Evolutionary conservation across 2,329 filamentous ascomycete genomes (phyloP).

Genomic region (Penicillium concentricum): DNA sequence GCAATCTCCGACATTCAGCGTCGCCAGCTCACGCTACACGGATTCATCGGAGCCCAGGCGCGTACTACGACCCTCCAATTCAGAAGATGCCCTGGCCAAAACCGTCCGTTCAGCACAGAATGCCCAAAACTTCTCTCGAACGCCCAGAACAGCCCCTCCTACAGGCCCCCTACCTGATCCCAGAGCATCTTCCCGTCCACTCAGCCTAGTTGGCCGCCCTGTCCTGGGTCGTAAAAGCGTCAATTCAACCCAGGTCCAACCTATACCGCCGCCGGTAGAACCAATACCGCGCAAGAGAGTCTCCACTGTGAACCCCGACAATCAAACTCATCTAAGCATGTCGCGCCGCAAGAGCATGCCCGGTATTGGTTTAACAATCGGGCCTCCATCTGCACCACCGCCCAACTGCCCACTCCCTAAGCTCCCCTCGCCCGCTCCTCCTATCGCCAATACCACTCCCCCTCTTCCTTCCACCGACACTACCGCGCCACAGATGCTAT

Average conservation of each 20-base stretch:
- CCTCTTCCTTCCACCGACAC: background rate
- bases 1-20: conserved; percentile 32
- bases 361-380: conserved; percentile 31
- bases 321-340: conserved; percentile 16
- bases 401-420: conserved; percentile 36
- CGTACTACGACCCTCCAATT: conserved; percentile 29
- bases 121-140: conserved; percentile 16
- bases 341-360: conserved; percentile 36
- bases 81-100: conserved; percentile 29
- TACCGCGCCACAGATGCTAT: conserved; percentile 10
- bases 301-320: conserved; percentile 12
- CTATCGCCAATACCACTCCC: conserved; percentile 9
- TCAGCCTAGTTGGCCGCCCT: conserved; percentile 21
- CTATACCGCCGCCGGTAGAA: conserved; percentile 5
- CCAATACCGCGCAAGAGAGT: conserved; percentile 15
- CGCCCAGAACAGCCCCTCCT: conserved; percentile 8
- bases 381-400: conserved; percentile 33
- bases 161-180: conserved; percentile 14
- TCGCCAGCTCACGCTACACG: conserved; percentile 22
- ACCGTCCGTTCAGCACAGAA: conserved; percentile 14
- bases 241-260: conserved; percentile 6
- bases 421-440: conserved; percentile 29
- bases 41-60: conserved; percentile 25
- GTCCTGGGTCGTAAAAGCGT: conserved; percentile 13
- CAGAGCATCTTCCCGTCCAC: conserved; percentile 19